Evolutionary conservation across 2,329 filamentous ascomycete genomes (phyloP).

Genomic region (Xylariaceae sp.): DNA sequence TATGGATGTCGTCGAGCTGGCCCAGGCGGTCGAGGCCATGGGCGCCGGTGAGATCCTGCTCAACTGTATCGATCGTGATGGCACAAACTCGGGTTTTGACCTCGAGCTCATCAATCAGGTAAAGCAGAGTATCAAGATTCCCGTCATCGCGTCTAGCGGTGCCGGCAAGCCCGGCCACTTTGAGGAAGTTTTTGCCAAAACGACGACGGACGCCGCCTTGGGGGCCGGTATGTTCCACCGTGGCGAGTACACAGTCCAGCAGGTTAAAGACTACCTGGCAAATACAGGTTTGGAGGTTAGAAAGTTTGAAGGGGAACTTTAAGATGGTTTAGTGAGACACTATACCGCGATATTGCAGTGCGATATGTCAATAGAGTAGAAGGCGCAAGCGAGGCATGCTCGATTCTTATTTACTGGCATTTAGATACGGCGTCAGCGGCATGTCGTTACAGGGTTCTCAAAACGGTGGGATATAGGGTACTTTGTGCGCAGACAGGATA

Average conservation of each 20-base stretch:
- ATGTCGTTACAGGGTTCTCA: no score
- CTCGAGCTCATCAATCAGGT: constrained; percentile 86
- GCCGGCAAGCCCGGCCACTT: constrained; percentile 88
- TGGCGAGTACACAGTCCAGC: constrained; percentile 87
- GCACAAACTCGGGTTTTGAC: constrained; percentile 91
- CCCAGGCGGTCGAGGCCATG: constrained; percentile 90
- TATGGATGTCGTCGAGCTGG: constrained; percentile 85
- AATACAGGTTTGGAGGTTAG: constrained; percentile 73
- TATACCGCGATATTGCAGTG: no score
- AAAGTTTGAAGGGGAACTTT: constrained; percentile 60
- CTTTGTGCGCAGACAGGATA: no score
- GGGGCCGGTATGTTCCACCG: constrained; percentile 98
- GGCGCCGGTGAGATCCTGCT: constrained; percentile 90
- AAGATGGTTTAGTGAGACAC: background rate
- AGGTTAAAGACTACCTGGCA: constrained; percentile 82
- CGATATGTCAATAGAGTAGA: no score
- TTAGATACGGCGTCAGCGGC: no score
- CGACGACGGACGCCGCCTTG: constrained; percentile 83
- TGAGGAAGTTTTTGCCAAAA: constrained; percentile 81
- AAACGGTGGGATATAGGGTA: no score
- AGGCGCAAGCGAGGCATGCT: no score
- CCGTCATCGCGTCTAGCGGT: constrained; percentile 91
- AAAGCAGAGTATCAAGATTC: constrained; percentile 81
- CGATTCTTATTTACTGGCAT: no score
- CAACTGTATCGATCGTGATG: constrained; percentile 97